Evolutionary conservation across 768 basidiomycete species (phyloP).

Genomic region (Omphalotus guepiniiformis): DNA sequence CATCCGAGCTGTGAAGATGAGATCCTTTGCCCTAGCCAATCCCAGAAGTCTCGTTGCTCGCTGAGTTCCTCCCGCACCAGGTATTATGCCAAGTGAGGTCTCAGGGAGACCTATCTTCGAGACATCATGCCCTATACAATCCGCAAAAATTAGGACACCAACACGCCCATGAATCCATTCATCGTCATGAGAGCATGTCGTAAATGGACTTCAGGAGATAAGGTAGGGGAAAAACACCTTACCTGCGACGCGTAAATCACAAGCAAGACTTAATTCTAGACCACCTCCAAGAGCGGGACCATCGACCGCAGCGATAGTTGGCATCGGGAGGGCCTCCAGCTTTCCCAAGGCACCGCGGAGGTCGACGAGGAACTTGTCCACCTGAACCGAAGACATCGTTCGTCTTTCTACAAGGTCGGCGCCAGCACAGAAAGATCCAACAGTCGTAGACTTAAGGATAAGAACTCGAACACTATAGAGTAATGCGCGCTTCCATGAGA

Average conservation of each 20-base stretch:
- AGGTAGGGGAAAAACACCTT: constrained; percentile 13
- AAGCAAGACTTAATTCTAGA: constrained; percentile 80
- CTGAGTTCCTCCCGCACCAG: constrained; percentile 89
- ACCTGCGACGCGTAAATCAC: constrained; percentile 91
- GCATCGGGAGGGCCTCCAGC: constrained; percentile 81
- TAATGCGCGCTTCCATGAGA: constrained; percentile 7
- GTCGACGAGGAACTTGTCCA: constrained; percentile 72
- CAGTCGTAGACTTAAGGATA: constrained; percentile 74
- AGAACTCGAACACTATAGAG: constrained; percentile 64
- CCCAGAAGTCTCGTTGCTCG: constrained; percentile 76
- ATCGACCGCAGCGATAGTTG: constrained; percentile 90
- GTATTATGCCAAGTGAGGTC: constrained; percentile 75
- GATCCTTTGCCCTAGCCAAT: constrained; percentile 74
- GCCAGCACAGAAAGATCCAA: constrained; percentile 86
- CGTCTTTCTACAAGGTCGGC: constrained; percentile 85
- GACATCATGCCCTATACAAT: constrained; percentile 54
- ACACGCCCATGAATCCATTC: too few relatives aligned
- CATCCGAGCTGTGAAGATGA: constrained; percentile 78
- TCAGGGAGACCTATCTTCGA: constrained; percentile 89
- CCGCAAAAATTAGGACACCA: too few relatives aligned
- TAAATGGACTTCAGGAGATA: too few relatives aligned
- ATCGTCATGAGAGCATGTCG: too few relatives aligned
- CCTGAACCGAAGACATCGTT: constrained; percentile 73
- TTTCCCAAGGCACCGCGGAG: constrained; percentile 66
- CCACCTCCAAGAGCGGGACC: constrained; percentile 94